Base-by-base conservation (phyloP, 441 rosid genomes). In the Breynia disticha region DNA sequence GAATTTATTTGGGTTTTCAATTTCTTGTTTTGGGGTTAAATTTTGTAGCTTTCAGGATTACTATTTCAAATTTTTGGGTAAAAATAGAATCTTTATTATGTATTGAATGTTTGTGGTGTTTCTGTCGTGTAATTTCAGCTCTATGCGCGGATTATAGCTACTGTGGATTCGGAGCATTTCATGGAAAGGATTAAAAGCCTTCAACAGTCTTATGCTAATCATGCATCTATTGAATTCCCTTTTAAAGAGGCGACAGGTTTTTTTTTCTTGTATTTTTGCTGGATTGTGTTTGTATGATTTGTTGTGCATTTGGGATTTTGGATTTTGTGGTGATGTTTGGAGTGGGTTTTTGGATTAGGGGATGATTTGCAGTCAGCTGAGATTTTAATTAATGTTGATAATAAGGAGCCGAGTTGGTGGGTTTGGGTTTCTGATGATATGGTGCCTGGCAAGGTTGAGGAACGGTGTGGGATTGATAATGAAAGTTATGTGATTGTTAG, bases 331-430 rank as follows among this genome's bases (percentile, higher is more conserved):
- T 44, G 41, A 11, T 1, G 18, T 65, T n/a, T 15, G 16, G 22
- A 15, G 53, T 55, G 55, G 19, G 39, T 11, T 45, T 41, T 50
- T 52, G 51, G 52, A 35, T 64, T 59, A 87, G 96, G 73, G 55
- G 79, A 75, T 61, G 95, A 90, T 77, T 50, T 72, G 63, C 67
- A 69, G 52, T 77, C 79, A 24, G 90, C 79, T 54, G 96, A 81
- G 70, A 63, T 87, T 64, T 72, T 85, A 49, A 68, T 90, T 48
- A 82, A 87, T 35, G 73, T 80, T 17, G 79, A 75, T 61, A 69
- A 78, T 9, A 81, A 85, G 55, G 84, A 87, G 48, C 96, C 96
- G 17, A 87, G 98, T 63, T 80, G 96, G 95, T 90, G 98, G 98
- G 96, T 90, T 24, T 85, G 95, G 83, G 93, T 90, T 50, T 76